Base-by-base conservation (phyloP, 495 filamentous ascomycete species). In the Aspergillus diversus region DNA sequence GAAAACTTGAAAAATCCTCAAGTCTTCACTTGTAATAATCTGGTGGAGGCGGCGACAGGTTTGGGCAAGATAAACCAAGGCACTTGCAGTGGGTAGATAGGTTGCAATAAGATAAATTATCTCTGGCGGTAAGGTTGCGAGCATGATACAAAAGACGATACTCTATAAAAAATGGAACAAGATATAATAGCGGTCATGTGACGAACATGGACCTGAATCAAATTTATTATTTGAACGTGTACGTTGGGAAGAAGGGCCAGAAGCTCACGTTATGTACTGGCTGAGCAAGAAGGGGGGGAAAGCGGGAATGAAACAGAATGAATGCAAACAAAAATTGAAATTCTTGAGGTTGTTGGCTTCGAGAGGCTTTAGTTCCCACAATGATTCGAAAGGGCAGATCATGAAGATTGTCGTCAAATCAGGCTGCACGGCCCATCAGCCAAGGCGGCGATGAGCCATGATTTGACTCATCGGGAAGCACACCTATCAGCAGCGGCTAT, bases 101-200 rank as follows among this genome's bases (percentile, higher is more conserved):
- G 70, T 64, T 48, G 80, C 73, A 49, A 91, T 82, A 1, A 86
- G 76, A 46, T 79, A 81, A 7, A 90, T 79, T 11, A 90, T 81
- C 70, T 90, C 88, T 8, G 82, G 74, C 4, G 88, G 88, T 33
- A 91, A 79, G n/a, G 79, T 71, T 33, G 75, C 65, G 39, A 89
- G 78, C 73, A 77, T 78, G 12, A 56, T 67, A 62, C 17, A 61
- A 31, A 50, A 43, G 55, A 21, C 27, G 33, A 21, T 34, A 13
- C 1, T 5, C 13, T 42, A 33, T 53, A 6, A 43, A 43, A 11
- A 15, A 15, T 4, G 8, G n/a, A 43, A 43, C 8, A 43, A 43
- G 11, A 13, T 4, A 43, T 43, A 43, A 43, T 43, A 15, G 11
- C 39, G 21, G 39, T 43, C 39, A 43, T 43, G 39, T 43, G 8